Percentiles rank a stretch among this genome's conserved stretches.
Conservation (phyloP, 208 protist genomes). For the Trypanosoma rangeli region DNA sequence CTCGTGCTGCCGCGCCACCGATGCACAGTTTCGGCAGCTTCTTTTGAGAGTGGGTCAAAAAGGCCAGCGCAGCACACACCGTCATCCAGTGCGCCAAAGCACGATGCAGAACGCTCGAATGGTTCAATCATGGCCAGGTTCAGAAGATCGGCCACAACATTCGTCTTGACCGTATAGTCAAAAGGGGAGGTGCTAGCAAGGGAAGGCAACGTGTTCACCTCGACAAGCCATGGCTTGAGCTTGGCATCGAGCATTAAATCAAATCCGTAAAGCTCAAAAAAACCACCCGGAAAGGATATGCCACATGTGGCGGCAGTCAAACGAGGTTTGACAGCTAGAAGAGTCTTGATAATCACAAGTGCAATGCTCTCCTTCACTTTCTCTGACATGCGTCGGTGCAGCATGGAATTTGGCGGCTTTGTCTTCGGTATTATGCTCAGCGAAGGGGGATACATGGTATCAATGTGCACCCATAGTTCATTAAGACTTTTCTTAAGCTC, state of each 20-base stretch:
- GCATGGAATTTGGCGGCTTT: neutral
- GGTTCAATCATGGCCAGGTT: slow-evolving; percentile 85
- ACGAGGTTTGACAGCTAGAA: slow-evolving; percentile 52
- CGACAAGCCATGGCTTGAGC: slow-evolving; percentile 79
- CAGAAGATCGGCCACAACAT: slow-evolving; percentile 84
- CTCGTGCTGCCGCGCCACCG: slow-evolving; percentile 3
- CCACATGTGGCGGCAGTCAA: slow-evolving; percentile 28
- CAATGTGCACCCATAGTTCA: slow-evolving; percentile 63
- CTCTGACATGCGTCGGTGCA: slow-evolving; percentile 33
- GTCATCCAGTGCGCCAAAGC: slow-evolving; percentile 22
- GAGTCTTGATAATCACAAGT: slow-evolving; percentile 65
- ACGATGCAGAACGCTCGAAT: slow-evolving; percentile 44
- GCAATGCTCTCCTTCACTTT: slow-evolving; percentile 61
- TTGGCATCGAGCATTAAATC: slow-evolving; percentile 88
- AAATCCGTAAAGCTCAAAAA: slow-evolving; percentile 92
- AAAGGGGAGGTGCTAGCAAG: slow-evolving; percentile 86
- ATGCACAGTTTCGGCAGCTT: slow-evolving; percentile 17
- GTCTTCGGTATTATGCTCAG: neutral
- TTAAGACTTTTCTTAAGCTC: slow-evolving; percentile 75
- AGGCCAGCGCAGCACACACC: neutral
- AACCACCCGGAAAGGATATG: slow-evolving; percentile 41
- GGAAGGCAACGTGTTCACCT: slow-evolving; percentile 92
- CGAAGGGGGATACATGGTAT: slow-evolving; percentile 18
- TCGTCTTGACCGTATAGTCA: slow-evolving; percentile 88
- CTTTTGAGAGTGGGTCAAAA: slow-evolving; percentile 19